Base-by-base conservation (phyloP, 2,329 filamentous ascomycete species). In the Pseudocercospora macadamiae region DNA sequence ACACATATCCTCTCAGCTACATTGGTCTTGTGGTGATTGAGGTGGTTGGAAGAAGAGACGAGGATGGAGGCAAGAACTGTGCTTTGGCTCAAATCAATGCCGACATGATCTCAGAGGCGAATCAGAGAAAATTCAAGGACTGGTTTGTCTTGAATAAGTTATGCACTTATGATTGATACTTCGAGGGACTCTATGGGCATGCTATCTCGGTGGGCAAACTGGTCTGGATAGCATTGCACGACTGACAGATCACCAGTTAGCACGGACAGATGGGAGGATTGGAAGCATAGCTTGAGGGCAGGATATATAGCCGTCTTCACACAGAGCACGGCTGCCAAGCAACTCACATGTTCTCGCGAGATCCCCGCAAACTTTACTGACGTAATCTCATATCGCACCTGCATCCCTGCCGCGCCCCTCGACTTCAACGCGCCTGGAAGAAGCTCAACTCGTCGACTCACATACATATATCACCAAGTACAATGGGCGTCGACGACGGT, bases 111-210 rank as follows among this genome's bases (percentile, higher is more conserved):
- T 49, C 47, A 3, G 14, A 21, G 18, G 47, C 26, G 3, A n/a
- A 49, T 3, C 47, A 49, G 47, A 7, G 16, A 2, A 21, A 7
- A n/a, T 34, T 49, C 25, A 30, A 34, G 26, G 9, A 18, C n/a
- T 49, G 47, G 47, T 49, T 49, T 21, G 16, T 49, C 26, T n/a
- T 16, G 7, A 49, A 49, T 26, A 49, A 49, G 26, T 26, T 49
- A 26, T 2, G 6, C 23, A 7, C 12, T 6, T 32, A 32, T 32
- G n/a, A n/a, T n/a, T n/a, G n/a, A n/a, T n/a, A n/a, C n/a, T n/a
- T n/a, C n/a, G n/a, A n/a, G n/a, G n/a, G n/a, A n/a, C n/a, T n/a
- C n/a, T n/a, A n/a, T n/a, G n/a, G n/a, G n/a, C n/a, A n/a, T n/a
- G n/a, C n/a, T n/a, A n/a, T n/a, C n/a, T n/a, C n/a, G n/a, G n/a